These are phyloP conservation scores for Colletotrichum paranaense DNA, from an alignment of 2,329 filamentous ascomycete genomes.

Conservation along the genomic window DNA sequence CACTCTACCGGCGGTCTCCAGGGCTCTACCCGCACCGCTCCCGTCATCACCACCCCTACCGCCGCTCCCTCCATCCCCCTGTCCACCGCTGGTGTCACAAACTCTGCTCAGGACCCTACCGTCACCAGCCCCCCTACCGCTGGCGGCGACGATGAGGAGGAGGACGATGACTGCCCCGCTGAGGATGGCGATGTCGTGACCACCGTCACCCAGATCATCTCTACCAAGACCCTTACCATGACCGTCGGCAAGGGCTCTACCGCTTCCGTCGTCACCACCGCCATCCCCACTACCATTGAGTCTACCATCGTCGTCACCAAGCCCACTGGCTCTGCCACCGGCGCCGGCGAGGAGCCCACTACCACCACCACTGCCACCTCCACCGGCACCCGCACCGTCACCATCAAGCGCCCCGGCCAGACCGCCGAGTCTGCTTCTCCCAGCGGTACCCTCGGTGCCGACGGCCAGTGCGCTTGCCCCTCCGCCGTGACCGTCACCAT, in stretches of 20 bases:
- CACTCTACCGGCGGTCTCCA: slow-evolving; percentile 50
- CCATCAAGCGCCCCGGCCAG: slow-evolving; percentile 40
- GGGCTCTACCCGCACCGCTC: slow-evolving; percentile 48
- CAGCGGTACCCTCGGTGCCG: slow-evolving; percentile 25
- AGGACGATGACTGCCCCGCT: slow-evolving; percentile 32
- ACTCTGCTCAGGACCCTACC: slow-evolving; percentile 36
- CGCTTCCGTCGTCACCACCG: slow-evolving; percentile 52
- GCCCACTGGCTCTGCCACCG: slow-evolving; percentile 10
- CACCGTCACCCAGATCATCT: slow-evolving; percentile 43
- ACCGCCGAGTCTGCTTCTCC: slow-evolving; percentile 11
- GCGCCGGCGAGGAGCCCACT: slow-evolving; percentile 42
- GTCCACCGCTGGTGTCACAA: slow-evolving; percentile 50
- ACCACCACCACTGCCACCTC: slow-evolving; percentile 52
- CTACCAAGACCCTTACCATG: slow-evolving; percentile 47
- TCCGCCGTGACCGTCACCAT: slow-evolving; percentile 39
- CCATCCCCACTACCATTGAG: slow-evolving; percentile 55
- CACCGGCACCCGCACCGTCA: slow-evolving; percentile 50
- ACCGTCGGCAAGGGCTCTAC: slow-evolving; percentile 47
- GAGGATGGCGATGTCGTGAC: slow-evolving; percentile 34
- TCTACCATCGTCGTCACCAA: slow-evolving; percentile 47
- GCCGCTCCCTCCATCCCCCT: slow-evolving; percentile 39
- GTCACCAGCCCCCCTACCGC: slow-evolving; percentile 20
- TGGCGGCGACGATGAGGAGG: slow-evolving; percentile 23
- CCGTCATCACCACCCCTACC: slow-evolving; percentile 41
- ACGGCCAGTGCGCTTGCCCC: slow-evolving; percentile 34